Evolutionary conservation across 2,329 filamentous ascomycete species (phyloP), one percentile per base, ranked within the genome.

Genomic region (Alternaria atra): DNA sequence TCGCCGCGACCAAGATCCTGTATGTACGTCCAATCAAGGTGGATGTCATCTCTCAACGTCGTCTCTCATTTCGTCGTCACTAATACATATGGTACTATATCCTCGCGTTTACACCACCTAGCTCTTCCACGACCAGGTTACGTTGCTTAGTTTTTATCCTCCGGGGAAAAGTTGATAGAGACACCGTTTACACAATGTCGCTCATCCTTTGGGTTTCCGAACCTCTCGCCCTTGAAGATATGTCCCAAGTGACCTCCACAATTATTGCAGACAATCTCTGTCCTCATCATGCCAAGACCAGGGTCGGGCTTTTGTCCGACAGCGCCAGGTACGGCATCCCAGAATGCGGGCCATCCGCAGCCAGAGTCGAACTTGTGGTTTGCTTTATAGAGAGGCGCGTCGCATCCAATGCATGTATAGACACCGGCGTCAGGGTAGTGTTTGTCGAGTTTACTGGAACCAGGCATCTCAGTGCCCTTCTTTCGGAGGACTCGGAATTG

Each of bases 321-420:
- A 1, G 94, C 94, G 2, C 93, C 94, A 0, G 95, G 94, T 52
- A 99, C 88, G 67, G 91, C 94, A 80, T 99, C 95, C 77, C 94
- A 99, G 81, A 98, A 99, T 12, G 95, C 95, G 0, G 95, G 95
- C 95, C 95, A 99, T 63, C 95, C 95, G 80, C 95, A 99, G 42
- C 93, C 93, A 17, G 92, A 96, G 80, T 92, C 92, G 86, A 99
- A 99, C 80, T 99, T 99, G 81, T 97, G 94, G 65, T 86, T 86
- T 29, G 95, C 94, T 79, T 90, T 94, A 87, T 99, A 99, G 17
- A 99, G 88, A 5, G 95, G 94, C 7, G 93, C 87, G 29, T 89
- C 80, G 84, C 95, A 99, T 53, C 88, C 95, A 17, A 91, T 92
- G 80, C 95, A 99, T 46, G 85, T 89, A 83, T 98, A 99, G 55